Base-by-base conservation (phyloP, 805 yeast species). In the Kurtzmaniella cleridarum region DNA sequence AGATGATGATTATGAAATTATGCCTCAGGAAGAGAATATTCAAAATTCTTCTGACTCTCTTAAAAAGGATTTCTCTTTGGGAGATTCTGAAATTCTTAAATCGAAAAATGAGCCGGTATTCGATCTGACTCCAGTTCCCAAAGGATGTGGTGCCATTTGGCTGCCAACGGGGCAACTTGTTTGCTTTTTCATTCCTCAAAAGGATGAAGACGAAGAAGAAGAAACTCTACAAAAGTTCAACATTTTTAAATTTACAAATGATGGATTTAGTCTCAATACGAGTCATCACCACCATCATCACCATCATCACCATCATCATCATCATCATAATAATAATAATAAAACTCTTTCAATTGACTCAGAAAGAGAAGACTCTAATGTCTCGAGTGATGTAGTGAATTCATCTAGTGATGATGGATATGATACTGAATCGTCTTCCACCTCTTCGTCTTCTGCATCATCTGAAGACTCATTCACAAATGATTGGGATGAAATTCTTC, bases 71-170 rank as follows among this genome's bases (percentile, higher is more conserved):
- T 40, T 28, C 11, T 17, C 13, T 3, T 9, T 11, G 17, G 32
- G 32, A 3, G 17, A 11, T 15, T 14, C 16, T 30, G 12, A 41
- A 8, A 20, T 20, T 8, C 5, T 20, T 20, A 5, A 20, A 20
- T 5, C 8, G 7, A 20, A 20, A 5, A 20, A 20, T 10, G 34
- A 14, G 8, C 33, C 66, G 1, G 51, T 69, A 3, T 75, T 79
- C 51, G 95, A 87, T 53, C 81, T 87, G 30, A 86, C 95, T 0
- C 97, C 97, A 0, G 73, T 90, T 11, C 96, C 97, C 0, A 89
- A 86, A 53, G 93, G 89, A 8, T 90, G 96, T 64, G 96, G 96
- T 8, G 96, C 95, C 0, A 67, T 78, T 1, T 90, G 96, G 96
- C 72, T 95, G 0, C 73, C 78, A 10, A 73, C 77, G 3, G 96